Base-by-base conservation (phyloP, 2,329 filamentous ascomycete species). In the Fusarium torulosum region DNA sequence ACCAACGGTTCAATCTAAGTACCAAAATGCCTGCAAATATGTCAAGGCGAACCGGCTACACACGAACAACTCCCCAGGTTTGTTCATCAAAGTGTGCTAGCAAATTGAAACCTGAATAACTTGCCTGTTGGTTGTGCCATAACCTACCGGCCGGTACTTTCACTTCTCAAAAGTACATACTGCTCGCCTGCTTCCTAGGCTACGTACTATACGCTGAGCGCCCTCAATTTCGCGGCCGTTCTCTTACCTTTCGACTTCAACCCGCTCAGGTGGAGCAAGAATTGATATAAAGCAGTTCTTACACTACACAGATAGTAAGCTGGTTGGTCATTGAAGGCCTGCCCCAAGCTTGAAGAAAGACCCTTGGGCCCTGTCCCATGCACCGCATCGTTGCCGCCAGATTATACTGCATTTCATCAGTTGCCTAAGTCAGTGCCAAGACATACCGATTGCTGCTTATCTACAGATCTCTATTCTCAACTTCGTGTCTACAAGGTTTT, bases 221-320 rank as follows among this genome's bases (percentile, higher is more conserved):
- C 71, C 69, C 71, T 73, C 70, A 74, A 73, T 70, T 53, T 53
- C 71, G 70, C 71, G 71, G 71, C 71, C 71, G 71, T 63, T 58
- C 61, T 57, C 58, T 53, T 61, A 37, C 42, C 59, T 72, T 54
- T 70, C 51, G 57, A 66, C 58, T 63, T 70, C 55, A 70, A 67
- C 60, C 60, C 61, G 54, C 54, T 59, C 29, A 21, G 56, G 70
- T 73, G 70, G 70, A 67, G 67, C 55, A 49, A 53, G 38, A 45
- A 52, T 59, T 43, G 25, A 27, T 37, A 67, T 52, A 49, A 55
- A 55, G 21, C 40, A 38, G 35, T 37, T 62, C 52, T 29, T 29
- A 46, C 27, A 31, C n/a, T 14, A 31, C 27, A n/a, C n/a, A n/a
- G 25, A 41, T 37, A 33, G 38, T 44, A 20, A 23, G 43, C 21